Evolutionary conservation across 345 rosid genomes (phyloP), one percentile per base, ranked within the genome.

Genomic region (Ricinus communis): DNA sequence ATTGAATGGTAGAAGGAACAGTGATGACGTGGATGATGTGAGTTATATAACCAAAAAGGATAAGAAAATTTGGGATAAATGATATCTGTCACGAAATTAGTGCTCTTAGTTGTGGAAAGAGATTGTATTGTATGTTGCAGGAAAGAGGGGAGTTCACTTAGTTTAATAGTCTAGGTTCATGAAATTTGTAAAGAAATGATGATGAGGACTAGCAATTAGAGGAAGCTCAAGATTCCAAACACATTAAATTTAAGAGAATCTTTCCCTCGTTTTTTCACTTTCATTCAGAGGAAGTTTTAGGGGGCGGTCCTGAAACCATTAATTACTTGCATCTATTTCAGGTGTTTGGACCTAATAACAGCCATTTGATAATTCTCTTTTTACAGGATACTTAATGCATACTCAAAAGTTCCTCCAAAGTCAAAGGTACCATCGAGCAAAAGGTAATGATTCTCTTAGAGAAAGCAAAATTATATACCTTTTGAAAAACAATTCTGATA

Each of bases 341-440:
- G 28, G 45, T n/a, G 40, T 8, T 28, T 73, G 45, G 43, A 61
- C 27, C 28, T 68, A 45, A 45, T 56, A 8, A 40, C 28, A 71
- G 46, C 24, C 22, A 14, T 27, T 70, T 74, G 9, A 19, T 73
- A 7, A 11, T 55, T 52, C 56, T 74, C 11, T 73, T 62, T 66
- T 69, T 46, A 40, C 85, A 88, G 89, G 85, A 83, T 88, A 65
- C 85, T 86, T 43, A 79, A 71, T 66, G 87, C 90, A 2, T 88
- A 82, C 78, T 79, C 89, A 54, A 88, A 88, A 77, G 76, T 82
- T 67, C 93, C 90, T 41, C 67, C 83, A 66, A 88, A 88, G 62
- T 77, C 84, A 65, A 85, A 81, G 46, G 78, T 74, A 59, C 50
- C 85, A 38, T 71, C 87, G 65, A 76, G 71, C 77, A 82, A 87